phyloP scores from a whole-genome alignment of 2,329 filamentous ascomycete species.

The Clarireedia sp. region DNA sequence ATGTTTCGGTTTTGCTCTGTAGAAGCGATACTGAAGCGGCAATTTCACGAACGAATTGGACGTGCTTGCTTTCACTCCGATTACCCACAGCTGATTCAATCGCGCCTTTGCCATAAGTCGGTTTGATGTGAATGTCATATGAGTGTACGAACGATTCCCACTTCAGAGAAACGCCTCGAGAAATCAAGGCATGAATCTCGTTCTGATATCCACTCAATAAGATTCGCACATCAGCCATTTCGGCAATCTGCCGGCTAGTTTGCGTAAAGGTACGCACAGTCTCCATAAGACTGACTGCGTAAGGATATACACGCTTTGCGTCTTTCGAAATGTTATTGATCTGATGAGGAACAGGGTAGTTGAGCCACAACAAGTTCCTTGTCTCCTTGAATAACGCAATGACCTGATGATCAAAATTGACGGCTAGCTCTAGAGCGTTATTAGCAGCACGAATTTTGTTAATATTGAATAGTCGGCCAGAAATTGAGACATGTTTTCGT shows the following conservation, averaged over 20 bases:
- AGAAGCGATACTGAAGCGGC: slow-evolving; percentile 79
- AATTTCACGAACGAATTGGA: slow-evolving; percentile 93
- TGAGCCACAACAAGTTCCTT: slow-evolving; percentile 89
- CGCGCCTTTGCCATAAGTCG: slow-evolving; percentile 48
- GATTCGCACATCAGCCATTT: slow-evolving; percentile 81
- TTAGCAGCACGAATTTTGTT: slow-evolving; percentile 82
- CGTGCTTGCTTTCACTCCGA: slow-evolving; percentile 79
- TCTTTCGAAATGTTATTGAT: slow-evolving; percentile 96
- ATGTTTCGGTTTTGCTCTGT: slow-evolving; percentile 75
- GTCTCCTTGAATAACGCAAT: slow-evolving; percentile 99
- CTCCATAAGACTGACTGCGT: slow-evolving; percentile 96
- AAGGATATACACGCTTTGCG: slow-evolving; percentile 96
- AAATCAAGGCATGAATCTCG: slow-evolving; percentile 74
- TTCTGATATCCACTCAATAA: slow-evolving; percentile 87
- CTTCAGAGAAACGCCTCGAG: slow-evolving; percentile 79
- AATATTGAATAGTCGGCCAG: slow-evolving; percentile 86
- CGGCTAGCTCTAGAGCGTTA: slow-evolving; percentile 76
- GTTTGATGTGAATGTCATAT: slow-evolving; percentile 80
- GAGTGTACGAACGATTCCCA: slow-evolving; percentile 99
- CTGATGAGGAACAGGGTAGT: slow-evolving; percentile 86
- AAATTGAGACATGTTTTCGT: slow-evolving; percentile 80
- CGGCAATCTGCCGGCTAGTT: slow-evolving; percentile 72
- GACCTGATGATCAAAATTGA: slow-evolving; percentile 96
- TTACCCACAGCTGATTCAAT: slow-evolving; percentile 51
- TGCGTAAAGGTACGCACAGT: slow-evolving; percentile 91